Conservation (phyloP, 2,329 filamentous ascomycete genomes). For the Nakataea oryzae region DNA sequence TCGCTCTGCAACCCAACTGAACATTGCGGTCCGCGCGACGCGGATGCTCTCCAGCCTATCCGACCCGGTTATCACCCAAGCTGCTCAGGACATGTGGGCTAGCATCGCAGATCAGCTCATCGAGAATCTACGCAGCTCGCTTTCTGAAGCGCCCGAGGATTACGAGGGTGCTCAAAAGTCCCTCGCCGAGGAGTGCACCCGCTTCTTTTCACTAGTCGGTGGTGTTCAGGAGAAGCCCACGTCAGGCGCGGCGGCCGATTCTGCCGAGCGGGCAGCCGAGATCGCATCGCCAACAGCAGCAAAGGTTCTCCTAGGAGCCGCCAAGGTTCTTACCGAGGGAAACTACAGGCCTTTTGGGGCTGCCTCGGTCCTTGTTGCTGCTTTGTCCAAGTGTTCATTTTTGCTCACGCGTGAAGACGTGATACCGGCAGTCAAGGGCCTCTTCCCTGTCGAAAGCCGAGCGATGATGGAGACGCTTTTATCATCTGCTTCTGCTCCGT, state of each 20-base stretch:
- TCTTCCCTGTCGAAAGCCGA: conserved; percentile 39
- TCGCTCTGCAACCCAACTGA: conserved; percentile 20
- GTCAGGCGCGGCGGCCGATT: background rate
- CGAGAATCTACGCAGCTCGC: conserved; percentile 58
- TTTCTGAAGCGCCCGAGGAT: conserved; percentile 73
- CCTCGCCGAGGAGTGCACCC: conserved; percentile 54
- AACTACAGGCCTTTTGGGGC: conserved; percentile 49
- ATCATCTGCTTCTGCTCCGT: conserved; percentile 55
- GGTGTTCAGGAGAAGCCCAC: conserved; percentile 18
- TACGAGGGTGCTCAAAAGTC: conserved; percentile 61
- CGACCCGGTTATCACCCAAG: conserved; percentile 29
- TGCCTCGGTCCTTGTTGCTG: conserved; percentile 32
- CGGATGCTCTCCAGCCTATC: conserved; percentile 28
- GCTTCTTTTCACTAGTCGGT: conserved; percentile 53
- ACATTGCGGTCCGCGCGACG: conserved; percentile 36
- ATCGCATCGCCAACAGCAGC: conserved; percentile 18
- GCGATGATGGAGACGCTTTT: conserved; percentile 49
- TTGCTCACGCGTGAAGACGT: conserved; percentile 25
- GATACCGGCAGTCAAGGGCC: conserved; percentile 24
- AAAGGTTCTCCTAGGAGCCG: conserved; percentile 21
- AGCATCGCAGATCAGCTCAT: conserved; percentile 51
- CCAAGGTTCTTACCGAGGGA: conserved; percentile 33
- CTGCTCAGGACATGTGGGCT: conserved; percentile 51
- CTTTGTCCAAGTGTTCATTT: conserved; percentile 26
- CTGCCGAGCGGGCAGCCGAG: conserved; percentile 14